Evolutionary conservation across 2,329 filamentous ascomycete species (phyloP).

Genomic region (Arthrobotrys musiformis): DNA sequence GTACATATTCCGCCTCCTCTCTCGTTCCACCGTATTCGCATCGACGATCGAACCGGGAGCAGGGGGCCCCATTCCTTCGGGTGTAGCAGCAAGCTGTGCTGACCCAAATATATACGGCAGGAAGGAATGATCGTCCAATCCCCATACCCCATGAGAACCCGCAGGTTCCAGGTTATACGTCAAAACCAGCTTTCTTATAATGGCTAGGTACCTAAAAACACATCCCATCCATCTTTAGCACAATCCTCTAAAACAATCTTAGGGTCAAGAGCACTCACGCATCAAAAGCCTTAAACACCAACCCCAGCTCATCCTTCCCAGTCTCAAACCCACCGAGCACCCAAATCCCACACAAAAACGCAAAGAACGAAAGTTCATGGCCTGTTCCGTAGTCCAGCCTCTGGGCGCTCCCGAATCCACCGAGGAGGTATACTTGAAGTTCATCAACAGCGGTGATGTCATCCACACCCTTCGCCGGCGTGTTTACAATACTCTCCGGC

Average conservation of each 20-base stretch:
- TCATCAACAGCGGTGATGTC: constrained; percentile 71
- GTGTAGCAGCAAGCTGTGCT: constrained; percentile 77
- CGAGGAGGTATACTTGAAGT: constrained; percentile 80
- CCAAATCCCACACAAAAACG: constrained; percentile 90
- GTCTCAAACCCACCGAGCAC: constrained; percentile 82
- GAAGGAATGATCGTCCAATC: constrained; percentile 96
- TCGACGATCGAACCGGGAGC: constrained; percentile 77
- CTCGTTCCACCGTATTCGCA: constrained; percentile 71
- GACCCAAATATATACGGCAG: constrained; percentile 94
- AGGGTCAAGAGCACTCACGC: constrained; percentile 70
- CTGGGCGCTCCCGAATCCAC: constrained; percentile 86
- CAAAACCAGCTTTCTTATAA: constrained; percentile 83
- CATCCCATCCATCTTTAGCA: not conserved
- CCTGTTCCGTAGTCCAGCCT: constrained; percentile 95
- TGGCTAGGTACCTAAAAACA: constrained; percentile 76
- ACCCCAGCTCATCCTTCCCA: constrained; percentile 61
- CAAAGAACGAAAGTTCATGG: constrained; percentile 93
- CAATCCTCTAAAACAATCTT: not conserved
- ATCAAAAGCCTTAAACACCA: constrained; percentile 68
- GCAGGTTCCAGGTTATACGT: constrained; percentile 95
- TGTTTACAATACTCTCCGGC: constrained; percentile 64
- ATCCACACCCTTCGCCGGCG: constrained; percentile 40
- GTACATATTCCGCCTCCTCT: constrained; percentile 81
- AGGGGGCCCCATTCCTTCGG: constrained; percentile 70
- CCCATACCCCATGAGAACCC: constrained; percentile 97